A percentile compares a stretch with the other conserved stretches of the same genome.
phyloP scores from a whole-genome alignment of 1,139 yeast species.

The Suhomyces ambrosiae region DNA sequence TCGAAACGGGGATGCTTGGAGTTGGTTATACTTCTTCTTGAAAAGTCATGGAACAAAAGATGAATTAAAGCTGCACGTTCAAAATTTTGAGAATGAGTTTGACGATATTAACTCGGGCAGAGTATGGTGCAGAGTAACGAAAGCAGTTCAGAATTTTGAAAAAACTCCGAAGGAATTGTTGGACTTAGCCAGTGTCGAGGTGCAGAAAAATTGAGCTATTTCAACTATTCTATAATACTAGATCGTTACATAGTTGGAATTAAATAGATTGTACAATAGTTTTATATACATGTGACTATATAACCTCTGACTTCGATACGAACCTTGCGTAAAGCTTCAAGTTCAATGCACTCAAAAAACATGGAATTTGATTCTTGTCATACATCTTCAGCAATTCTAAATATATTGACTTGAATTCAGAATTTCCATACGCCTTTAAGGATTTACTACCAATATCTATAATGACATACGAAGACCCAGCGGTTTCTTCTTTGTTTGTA shows the following conservation, averaged over 20 bases:
- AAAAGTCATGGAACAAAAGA: conserved; percentile 25
- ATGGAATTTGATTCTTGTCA: conserved; percentile 73
- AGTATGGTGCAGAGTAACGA: conserved; percentile 54
- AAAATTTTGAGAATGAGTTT: conserved; percentile 27
- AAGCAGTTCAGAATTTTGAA: conserved; percentile 44
- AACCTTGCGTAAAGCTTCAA: conserved; percentile 44
- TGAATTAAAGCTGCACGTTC: conserved; percentile 22
- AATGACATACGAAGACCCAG: conserved; percentile 36
- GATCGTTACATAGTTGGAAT: no score
- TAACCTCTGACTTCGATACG: not conserved
- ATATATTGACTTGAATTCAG: conserved; percentile 51
- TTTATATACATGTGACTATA: not conserved
- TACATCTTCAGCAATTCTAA: conserved; percentile 64
- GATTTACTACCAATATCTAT: conserved; percentile 41
- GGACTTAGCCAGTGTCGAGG: conserved; percentile 14
- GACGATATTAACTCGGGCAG: conserved; percentile 62
- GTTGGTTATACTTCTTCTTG: conserved; percentile 57
- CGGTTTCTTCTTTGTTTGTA: conserved; percentile 17
- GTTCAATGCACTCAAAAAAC: conserved; percentile 77
- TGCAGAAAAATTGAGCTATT: no score
- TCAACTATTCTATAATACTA: no score
- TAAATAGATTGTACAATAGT: not conserved
- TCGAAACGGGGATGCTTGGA: conserved; percentile 76
- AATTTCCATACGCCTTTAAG: conserved; percentile 44
- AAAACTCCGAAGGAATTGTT: conserved; percentile 41